Evolutionary conservation across 176 grass and related monocot genomes (phyloP), one percentile per base, ranked within the genome.

Genomic region (Oryza longistaminata): DNA sequence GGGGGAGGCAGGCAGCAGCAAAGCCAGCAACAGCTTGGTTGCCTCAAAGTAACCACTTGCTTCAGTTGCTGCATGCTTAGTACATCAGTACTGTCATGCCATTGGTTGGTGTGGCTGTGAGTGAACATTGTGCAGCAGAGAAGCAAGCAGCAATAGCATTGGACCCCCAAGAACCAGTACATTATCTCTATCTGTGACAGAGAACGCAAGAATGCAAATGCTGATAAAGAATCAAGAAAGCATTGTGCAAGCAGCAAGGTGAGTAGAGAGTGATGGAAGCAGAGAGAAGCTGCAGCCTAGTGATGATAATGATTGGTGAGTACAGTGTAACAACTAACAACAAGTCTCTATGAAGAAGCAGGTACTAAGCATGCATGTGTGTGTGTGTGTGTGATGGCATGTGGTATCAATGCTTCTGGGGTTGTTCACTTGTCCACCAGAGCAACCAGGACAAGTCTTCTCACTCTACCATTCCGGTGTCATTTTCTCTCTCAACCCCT

Each of bases 391-490:
- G 75, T 85, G 67, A 64, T 88, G 81, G 76, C 89, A 87, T 91
- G 87, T 83, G 87, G 80, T 79, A 86, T 92, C 75, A 79, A 85
- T 79, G 86, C 69, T 70, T 77, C 49, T 69, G 44, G 74, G 74
- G 83, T 92, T 78, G 86, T 70, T 88, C 85, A 78, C 81, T 88
- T 85, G 85, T 73, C 81, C 81, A 71, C 85, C 71, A 68, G 70
- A 81, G 68, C 74, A 24, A 24, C 22, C 22, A 45, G 76, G 71
- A 81, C 89, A 72, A 81, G 66, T 49, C 87, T 89, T 92, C 87
- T 81, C 87, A 44, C 60, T 87, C 55, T 62, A 74, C 83, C 86
- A 66, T 83, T 78, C 80, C 68, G 15, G 40, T 81, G 66, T 73
- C 77, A 7, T 65, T 81, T 49, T 86, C 78, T 86, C 39, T 69